These are phyloP conservation scores for Kazachstania viticola DNA, from an alignment of 805 yeast genomes.

Conservation along the genomic window DNA sequence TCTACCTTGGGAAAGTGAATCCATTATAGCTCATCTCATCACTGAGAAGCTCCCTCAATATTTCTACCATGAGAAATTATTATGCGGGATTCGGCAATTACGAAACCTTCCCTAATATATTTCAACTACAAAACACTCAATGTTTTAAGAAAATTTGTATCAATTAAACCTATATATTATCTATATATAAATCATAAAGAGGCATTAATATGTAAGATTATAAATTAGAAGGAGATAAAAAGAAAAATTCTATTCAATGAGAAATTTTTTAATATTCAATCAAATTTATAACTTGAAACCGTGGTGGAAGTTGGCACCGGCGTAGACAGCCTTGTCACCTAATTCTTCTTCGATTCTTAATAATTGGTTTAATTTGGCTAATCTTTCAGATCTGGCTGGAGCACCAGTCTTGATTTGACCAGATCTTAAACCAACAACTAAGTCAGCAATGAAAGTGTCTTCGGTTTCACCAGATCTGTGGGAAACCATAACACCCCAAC, in stretches of 20 bases:
- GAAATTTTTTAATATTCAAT: constrained; percentile 1
- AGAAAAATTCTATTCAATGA: constrained; percentile 1
- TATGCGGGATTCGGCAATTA: too few species aligned
- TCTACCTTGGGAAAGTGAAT: too few species aligned
- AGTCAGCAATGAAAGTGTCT: constrained; percentile 96
- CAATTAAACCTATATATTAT: constrained; percentile 11
- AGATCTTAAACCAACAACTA: constrained; percentile 93
- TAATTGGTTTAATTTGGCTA: constrained; percentile 95
- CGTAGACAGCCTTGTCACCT: constrained; percentile 94
- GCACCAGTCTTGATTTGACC: constrained; percentile 99
- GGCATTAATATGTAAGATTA: constrained; percentile 1
- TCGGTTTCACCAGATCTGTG: constrained; percentile 99
- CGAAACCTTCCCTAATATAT: too few species aligned
- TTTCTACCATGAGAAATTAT: too few species aligned
- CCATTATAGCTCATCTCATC: too few species aligned
- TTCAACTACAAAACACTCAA: not conserved
- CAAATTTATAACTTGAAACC: constrained; percentile 29
- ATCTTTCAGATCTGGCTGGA: constrained; percentile 99
- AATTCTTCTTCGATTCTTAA: constrained; percentile 97
- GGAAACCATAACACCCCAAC: constrained; percentile 99
- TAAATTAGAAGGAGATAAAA: constrained; percentile 1
- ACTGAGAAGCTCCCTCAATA: too few species aligned
- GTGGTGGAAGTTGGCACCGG: constrained; percentile 82
- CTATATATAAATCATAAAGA: constrained; percentile 5
- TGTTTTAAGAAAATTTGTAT: constrained; percentile 5